Conservation (phyloP, 1,284 basidiomycete genomes). For the Rhodotorula sp. region DNA sequence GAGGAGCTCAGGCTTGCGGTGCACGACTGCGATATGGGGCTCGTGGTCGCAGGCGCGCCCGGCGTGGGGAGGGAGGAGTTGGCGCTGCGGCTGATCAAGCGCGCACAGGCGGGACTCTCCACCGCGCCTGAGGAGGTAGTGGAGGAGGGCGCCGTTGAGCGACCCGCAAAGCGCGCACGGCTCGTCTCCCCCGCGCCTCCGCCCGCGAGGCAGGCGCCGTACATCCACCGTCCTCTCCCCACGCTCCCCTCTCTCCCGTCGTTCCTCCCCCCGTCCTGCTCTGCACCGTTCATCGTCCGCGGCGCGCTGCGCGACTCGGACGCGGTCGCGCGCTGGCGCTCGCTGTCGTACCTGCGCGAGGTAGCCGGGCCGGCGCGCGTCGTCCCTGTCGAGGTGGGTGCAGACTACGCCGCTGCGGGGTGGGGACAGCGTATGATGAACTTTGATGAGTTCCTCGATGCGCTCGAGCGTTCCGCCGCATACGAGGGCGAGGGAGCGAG, state of each 20-base stretch:
- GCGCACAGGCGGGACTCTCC: conserved; percentile 52
- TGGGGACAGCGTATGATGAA: conserved; percentile 81
- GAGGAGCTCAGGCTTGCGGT: conserved; percentile 51
- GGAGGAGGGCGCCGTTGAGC: background rate
- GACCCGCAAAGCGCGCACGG: background rate
- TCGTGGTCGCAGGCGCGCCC: conserved; percentile 79
- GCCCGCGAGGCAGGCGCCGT: background rate
- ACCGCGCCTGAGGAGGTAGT: background rate
- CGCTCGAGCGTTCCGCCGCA: conserved; percentile 15
- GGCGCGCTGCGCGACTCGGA: conserved; percentile 63
- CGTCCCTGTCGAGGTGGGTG: conserved; percentile 87
- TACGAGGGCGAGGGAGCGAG: too few relatives aligned
- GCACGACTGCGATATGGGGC: conserved; percentile 69
- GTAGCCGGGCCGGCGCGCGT: conserved; percentile 74
- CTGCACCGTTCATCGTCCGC: conserved; percentile 70
- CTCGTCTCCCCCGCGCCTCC: background rate
- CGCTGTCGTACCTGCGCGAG: conserved; percentile 65
- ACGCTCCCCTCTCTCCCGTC: conserved; percentile 11
- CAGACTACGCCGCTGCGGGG: conserved; percentile 73
- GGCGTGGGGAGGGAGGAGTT: conserved; percentile 65
- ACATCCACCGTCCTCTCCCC: conserved; percentile 7
- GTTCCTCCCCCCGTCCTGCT: conserved; percentile 5
- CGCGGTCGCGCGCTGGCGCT: conserved; percentile 70
- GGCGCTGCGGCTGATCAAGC: conserved; percentile 63
- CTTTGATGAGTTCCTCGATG: conserved; percentile 73